A percentile compares a stretch with the other conserved stretches of the same genome.
These are phyloP conservation scores for Ceratocystis huliohia DNA, from an alignment of 2,329 filamentous ascomycete genomes.

Conservation along the genomic window DNA sequence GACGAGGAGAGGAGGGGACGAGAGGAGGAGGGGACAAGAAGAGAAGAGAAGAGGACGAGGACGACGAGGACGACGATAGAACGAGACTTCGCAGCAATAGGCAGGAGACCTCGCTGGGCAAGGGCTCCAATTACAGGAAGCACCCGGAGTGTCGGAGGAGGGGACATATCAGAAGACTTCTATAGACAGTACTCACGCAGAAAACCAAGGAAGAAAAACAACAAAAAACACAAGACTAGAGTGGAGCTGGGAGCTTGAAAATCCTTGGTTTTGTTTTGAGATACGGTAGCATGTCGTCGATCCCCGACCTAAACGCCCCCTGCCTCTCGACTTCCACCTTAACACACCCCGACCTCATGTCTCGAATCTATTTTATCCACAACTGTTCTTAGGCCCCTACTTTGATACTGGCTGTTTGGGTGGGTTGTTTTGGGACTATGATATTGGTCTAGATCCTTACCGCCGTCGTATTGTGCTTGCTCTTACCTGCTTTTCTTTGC, in stretches of 20 bases:
- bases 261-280: not conserved
- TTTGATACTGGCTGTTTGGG: not conserved
- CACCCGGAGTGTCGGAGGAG: too few relatives aligned
- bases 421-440: not conserved
- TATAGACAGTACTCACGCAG: not conserved
- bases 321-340: not conserved
- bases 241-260: not conserved
- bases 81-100: too few relatives aligned
- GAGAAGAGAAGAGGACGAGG: not conserved
- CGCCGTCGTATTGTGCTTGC: not conserved
- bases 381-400: not conserved
- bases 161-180: too few relatives aligned
- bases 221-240: not conserved
- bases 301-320: not conserved
- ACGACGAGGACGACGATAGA: not conserved
- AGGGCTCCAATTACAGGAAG: too few relatives aligned
- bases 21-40: not conserved
- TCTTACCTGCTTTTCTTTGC: not conserved
- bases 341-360: not conserved
- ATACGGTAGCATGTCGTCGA: not conserved
- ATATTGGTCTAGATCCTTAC: not conserved
- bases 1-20: not conserved
- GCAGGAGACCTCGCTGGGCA: too few relatives aligned
- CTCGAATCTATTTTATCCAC: not conserved
- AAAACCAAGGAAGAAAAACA: not conserved